Evolutionary conservation across 768 basidiomycete genomes (phyloP).

Genomic region (Termitomyces sp.): DNA sequence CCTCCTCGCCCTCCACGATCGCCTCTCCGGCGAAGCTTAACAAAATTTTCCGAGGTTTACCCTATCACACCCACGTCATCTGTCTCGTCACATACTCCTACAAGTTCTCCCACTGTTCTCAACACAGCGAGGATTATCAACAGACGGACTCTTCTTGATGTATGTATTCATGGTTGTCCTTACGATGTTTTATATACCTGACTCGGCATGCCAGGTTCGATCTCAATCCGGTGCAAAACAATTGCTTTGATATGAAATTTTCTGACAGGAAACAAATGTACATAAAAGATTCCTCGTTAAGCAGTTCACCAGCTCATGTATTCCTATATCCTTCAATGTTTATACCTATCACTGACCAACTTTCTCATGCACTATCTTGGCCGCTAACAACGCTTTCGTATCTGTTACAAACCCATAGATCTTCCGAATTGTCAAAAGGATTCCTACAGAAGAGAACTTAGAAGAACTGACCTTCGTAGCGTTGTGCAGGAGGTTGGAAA

Average conservation of each 20-base stretch:
- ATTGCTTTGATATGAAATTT: neutral
- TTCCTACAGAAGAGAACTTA: neutral
- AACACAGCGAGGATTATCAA: slow-evolving; percentile 15
- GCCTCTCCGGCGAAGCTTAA: slow-evolving; percentile 15
- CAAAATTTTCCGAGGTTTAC: slow-evolving; percentile 23
- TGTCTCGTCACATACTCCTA: slow-evolving; percentile 25
- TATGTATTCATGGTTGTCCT: slow-evolving; percentile 16
- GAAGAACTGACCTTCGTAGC: slow-evolving; percentile 38
- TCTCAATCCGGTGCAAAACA: slow-evolving; percentile 7
- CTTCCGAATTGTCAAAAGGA: slow-evolving; percentile 18
- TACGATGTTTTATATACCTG: neutral
- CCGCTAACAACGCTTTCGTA: slow-evolving; percentile 22
- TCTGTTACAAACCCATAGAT: slow-evolving; percentile 49
- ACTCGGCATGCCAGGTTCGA: slow-evolving; percentile 20
- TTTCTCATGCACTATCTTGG: neutral
- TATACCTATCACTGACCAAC: neutral
- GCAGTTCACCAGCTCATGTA: neutral
- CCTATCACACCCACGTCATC: slow-evolving; percentile 38
- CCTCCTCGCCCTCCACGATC: slow-evolving; percentile 21
- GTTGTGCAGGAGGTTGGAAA: slow-evolving; percentile 56
- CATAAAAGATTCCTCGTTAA: neutral
- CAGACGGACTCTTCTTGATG: slow-evolving; percentile 32
- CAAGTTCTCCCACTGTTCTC: slow-evolving; percentile 21
- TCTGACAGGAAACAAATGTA: neutral
- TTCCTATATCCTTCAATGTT: neutral